Percentiles rank a stretch among this genome's conserved stretches.
These are phyloP conservation scores for Coleophoma crateriformis DNA, from an alignment of 2,329 filamentous ascomycete species.

Conservation along the genomic window DNA sequence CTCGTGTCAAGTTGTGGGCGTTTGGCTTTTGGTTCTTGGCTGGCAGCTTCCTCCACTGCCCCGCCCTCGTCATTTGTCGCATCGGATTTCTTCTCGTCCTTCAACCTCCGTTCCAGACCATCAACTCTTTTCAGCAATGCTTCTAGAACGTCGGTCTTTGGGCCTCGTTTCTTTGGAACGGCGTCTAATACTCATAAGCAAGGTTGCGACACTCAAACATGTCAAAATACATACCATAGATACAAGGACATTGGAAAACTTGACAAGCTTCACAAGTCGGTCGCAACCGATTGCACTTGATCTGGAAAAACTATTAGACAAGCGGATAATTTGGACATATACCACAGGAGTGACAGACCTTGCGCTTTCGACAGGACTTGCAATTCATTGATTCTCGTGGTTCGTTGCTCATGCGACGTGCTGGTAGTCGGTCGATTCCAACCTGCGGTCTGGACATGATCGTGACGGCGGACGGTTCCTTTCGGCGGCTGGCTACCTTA, in stretches of 20 bases:
- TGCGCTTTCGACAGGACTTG: conserved; percentile 88
- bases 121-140: conserved; percentile 80
- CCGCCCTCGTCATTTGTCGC: conserved; percentile 16
- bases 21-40: conserved; percentile 31
- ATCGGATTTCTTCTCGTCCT: conserved; percentile 53
- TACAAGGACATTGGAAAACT: conserved; percentile 81
- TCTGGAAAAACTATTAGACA: conserved; percentile 44
- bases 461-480: neutral
- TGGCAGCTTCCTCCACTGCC: conserved; percentile 14
- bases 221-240: conserved; percentile 81
- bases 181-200: conserved; percentile 52
- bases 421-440: conserved; percentile 27
- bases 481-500: neutral
- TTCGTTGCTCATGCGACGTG: conserved; percentile 36
- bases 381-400: conserved; percentile 91
- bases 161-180: conserved; percentile 82
- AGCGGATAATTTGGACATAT: conserved; percentile 12
- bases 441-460: conserved; percentile 27
- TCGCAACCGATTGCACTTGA: conserved; percentile 83
- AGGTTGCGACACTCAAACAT: neutral
- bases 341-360: conserved; percentile 47
- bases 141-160: conserved; percentile 85
- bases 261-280: conserved; percentile 86
- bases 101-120: conserved; percentile 74
- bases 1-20: conserved; percentile 30